Evolutionary conservation across 257 asterid genomes (phyloP).

Genomic region (Gentiana dahurica): DNA sequence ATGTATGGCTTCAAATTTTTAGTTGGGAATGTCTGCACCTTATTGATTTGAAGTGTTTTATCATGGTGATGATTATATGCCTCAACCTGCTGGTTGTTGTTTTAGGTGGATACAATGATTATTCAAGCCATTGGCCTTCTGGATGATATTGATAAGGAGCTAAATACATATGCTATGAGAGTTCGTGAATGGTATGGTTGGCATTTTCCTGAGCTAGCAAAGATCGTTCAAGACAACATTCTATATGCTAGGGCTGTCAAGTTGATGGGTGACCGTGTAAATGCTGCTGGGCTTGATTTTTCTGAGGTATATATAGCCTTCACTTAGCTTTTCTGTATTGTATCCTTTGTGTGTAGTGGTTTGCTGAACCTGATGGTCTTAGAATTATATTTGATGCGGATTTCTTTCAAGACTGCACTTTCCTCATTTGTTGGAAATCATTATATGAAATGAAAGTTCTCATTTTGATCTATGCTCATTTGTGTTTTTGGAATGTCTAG

Average conservation of each 20-base stretch:
- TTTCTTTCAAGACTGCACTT: not conserved
- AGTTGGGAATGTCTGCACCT: too few relatives aligned
- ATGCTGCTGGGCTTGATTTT: constrained; percentile 79
- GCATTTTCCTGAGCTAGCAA: constrained; percentile 95
- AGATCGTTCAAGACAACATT: constrained; percentile 77
- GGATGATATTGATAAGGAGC: constrained; percentile 92
- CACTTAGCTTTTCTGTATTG: not conserved
- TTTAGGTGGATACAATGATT: constrained; percentile 85
- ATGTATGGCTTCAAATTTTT: too few relatives aligned
- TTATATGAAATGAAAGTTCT: too few relatives aligned
- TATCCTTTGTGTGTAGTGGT: not conserved
- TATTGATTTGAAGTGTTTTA: not conserved
- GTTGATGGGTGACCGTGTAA: constrained; percentile 74
- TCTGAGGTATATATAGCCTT: constrained; percentile 55
- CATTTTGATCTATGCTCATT: not conserved
- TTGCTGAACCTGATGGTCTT: not conserved
- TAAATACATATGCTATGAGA: constrained; percentile 90
- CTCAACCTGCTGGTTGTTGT: too few relatives aligned
- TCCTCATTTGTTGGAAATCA: not conserved
- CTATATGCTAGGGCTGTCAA: constrained; percentile 67
- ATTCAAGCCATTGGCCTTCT: constrained; percentile 87
- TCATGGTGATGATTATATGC: constrained; percentile 1
- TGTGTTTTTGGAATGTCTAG: constrained; percentile 17
- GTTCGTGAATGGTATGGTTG: constrained; percentile 96
- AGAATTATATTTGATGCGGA: not conserved